Conservation (phyloP, 2,329 filamentous ascomycete genomes). For the Xylaria digitata region DNA sequence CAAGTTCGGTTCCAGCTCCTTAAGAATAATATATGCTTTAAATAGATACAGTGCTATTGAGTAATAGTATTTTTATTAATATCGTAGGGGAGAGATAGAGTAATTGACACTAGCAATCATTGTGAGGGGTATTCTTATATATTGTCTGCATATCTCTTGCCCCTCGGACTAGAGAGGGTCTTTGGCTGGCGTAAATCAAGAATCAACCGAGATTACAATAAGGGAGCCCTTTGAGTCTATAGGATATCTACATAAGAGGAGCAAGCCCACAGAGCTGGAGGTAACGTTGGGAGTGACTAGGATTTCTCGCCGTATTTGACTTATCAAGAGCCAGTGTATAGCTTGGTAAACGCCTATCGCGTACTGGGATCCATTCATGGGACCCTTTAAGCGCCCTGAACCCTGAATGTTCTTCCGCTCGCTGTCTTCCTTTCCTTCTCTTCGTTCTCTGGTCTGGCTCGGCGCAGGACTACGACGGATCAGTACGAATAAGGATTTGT, state of each 20-base stretch:
- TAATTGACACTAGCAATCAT: no score
- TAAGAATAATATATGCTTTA: no score
- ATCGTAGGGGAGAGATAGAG: no score
- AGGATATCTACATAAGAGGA: slow-evolving; percentile 8
- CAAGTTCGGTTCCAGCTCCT: no score
- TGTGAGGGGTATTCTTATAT: no score
- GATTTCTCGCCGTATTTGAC: slow-evolving; percentile 17
- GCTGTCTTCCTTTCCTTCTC: slow-evolving; percentile 99
- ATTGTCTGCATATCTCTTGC: no score
- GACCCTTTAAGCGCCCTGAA: slow-evolving; percentile 45
- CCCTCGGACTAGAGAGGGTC: neutral
- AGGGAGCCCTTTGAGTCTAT: neutral
- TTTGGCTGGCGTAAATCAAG: neutral
- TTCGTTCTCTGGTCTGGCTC: slow-evolving; percentile 93
- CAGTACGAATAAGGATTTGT: slow-evolving; percentile 36
- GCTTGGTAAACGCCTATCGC: slow-evolving; percentile 3
- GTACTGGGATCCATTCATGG: neutral
- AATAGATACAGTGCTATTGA: no score
- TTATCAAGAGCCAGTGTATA: slow-evolving; percentile 5
- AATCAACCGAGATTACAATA: neutral
- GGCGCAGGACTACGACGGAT: slow-evolving; percentile 78
- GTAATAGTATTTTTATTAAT: no score
- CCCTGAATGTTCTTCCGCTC: slow-evolving; percentile 90
- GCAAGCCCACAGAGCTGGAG: neutral
- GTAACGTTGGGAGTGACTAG: neutral